Evolutionary conservation across 2,329 filamentous ascomycete species (phyloP).

Genomic region (Pyrenochaeta sp.): DNA sequence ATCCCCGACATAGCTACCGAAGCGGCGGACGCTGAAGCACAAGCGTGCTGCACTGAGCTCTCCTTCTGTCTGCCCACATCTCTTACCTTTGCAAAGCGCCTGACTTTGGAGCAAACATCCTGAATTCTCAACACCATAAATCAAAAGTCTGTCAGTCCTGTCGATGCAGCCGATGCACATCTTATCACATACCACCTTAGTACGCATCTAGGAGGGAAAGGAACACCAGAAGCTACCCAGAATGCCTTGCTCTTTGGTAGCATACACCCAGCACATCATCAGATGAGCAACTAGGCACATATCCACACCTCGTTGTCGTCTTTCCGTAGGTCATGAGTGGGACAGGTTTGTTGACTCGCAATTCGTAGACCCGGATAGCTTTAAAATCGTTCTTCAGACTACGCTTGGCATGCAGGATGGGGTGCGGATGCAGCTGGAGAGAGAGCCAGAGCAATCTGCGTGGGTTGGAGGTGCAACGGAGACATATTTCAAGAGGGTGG

Average conservation of each 20-base stretch:
- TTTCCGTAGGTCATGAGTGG: constrained; percentile 31
- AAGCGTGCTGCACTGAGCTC: constrained; percentile 8
- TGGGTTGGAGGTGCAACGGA: not conserved
- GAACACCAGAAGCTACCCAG: not conserved
- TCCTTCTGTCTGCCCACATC: constrained; percentile 28
- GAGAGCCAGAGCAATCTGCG: not conserved
- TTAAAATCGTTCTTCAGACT: constrained; percentile 16
- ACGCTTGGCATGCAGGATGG: not conserved
- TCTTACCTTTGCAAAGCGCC: constrained; percentile 27
- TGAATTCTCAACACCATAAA: constrained; percentile 10
- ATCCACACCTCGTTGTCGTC: constrained; percentile 22
- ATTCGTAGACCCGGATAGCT: constrained; percentile 16
- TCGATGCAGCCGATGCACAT: constrained; percentile 8
- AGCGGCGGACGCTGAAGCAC: not conserved
- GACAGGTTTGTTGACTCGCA: constrained; percentile 20
- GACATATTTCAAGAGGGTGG: not conserved
- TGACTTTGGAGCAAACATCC: constrained; percentile 33
- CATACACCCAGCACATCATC: constrained; percentile 1
- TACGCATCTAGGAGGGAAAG: not conserved
- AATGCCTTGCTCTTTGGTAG: constrained; percentile 20
- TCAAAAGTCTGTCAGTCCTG: constrained; percentile 2
- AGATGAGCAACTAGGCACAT: not conserved
- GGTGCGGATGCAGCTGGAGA: not conserved
- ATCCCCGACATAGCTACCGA: constrained; percentile 2
- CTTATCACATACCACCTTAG: constrained; percentile 11